Evolutionary conservation across 768 basidiomycete genomes (phyloP).

Genomic region (Termitomyces sp.): DNA sequence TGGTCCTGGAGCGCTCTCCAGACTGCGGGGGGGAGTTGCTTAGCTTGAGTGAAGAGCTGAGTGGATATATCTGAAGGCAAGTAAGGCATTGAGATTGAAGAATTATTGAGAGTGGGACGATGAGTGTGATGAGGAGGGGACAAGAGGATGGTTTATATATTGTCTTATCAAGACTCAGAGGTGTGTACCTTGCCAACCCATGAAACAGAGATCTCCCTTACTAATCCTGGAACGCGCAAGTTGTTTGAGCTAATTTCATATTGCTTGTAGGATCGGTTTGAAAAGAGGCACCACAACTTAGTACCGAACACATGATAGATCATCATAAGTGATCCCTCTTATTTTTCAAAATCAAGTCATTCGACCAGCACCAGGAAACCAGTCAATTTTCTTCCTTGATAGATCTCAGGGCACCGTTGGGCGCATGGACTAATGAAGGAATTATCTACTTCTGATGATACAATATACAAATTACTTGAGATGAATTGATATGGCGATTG

Average conservation of each 20-base stretch:
- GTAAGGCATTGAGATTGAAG: slow-evolving; percentile 7
- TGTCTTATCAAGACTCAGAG: not conserved
- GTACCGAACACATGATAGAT: not conserved
- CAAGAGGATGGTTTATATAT: not conserved
- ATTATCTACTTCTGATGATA: not conserved
- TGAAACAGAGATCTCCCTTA: not conserved
- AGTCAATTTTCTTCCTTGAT: not conserved
- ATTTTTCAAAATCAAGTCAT: not conserved
- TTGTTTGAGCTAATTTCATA: not conserved
- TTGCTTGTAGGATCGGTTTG: not conserved
- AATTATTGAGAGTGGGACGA: not conserved
- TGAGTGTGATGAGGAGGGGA: not conserved
- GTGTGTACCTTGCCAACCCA: slow-evolving; percentile 1
- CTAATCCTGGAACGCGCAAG: not conserved
- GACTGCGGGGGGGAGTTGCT: slow-evolving; percentile 29
- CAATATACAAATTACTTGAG: not conserved
- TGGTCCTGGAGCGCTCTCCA: slow-evolving; percentile 29
- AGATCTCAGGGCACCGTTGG: not conserved
- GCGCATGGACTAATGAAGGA: too few species aligned
- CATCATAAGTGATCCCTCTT: not conserved
- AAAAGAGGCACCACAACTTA: not conserved
- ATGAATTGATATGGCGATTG: not conserved
- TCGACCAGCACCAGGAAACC: not conserved
- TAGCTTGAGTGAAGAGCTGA: slow-evolving; percentile 21
- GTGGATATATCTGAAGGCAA: slow-evolving; percentile 5